Percentiles rank a stretch among this genome's conserved stretches.
phyloP scores from a whole-genome alignment of 768 basidiomycete species.

The Pisolithus microcarpus region DNA sequence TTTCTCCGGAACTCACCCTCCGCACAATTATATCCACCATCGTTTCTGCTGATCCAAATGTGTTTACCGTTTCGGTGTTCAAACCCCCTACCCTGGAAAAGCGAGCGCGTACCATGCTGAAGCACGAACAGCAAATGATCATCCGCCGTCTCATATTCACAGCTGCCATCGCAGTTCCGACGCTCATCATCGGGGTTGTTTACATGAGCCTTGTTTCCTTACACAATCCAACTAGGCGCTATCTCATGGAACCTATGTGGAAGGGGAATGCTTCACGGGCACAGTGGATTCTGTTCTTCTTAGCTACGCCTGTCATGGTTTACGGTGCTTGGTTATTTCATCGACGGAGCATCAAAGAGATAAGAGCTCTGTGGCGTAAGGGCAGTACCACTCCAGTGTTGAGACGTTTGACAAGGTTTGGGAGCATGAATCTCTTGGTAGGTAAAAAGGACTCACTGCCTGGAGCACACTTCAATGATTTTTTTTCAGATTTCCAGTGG shows the following conservation, averaged over 20 bases:
- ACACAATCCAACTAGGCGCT: conserved; percentile 38
- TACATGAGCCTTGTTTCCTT: conserved; percentile 62
- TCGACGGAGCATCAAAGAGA: conserved; percentile 46
- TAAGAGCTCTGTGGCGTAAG: conserved; percentile 49
- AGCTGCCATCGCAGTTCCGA: conserved; percentile 62
- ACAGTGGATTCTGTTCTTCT: conserved; percentile 58
- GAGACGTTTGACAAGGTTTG: conserved; percentile 60
- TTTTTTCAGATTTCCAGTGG: conserved; percentile 45
- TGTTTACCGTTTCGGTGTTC: conserved; percentile 39
- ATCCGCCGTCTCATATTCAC: conserved; percentile 52
- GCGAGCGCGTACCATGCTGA: conserved; percentile 48
- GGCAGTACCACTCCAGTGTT: conserved; percentile 47
- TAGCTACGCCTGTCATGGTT: conserved; percentile 66
- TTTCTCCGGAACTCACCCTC: conserved; percentile 52
- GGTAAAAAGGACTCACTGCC: conserved; percentile 1
- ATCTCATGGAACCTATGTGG: conserved; percentile 57
- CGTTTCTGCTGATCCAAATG: conserved; percentile 31
- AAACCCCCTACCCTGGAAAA: conserved; percentile 55
- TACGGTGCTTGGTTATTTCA: conserved; percentile 57
- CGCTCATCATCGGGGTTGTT: conserved; percentile 72
- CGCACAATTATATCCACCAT: conserved; percentile 52
- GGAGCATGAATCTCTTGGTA: conserved; percentile 83
- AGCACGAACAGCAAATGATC: conserved; percentile 47
- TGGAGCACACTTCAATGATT: background rate
- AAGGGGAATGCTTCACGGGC: conserved; percentile 51